A percentile compares a stretch with the other conserved stretches of the same genome.
phyloP scores from a whole-genome alignment of 2,329 filamentous ascomycete species.

The Alternaria ventricosa region DNA sequence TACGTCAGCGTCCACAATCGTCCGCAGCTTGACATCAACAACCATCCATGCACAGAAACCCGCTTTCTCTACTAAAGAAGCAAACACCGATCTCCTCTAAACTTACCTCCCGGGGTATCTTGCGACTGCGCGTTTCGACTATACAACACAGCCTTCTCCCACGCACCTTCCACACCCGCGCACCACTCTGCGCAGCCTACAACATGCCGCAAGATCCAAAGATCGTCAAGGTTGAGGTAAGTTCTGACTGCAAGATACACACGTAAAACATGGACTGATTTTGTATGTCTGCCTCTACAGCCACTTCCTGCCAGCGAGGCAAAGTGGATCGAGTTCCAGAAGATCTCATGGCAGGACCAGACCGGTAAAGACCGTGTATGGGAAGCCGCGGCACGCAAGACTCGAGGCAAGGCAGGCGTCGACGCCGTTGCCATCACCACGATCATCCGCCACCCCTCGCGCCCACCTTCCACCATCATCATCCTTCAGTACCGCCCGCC shows the following conservation, averaged over 20 bases:
- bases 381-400: constrained; percentile 60
- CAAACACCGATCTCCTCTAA: background rate
- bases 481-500: constrained; percentile 68
- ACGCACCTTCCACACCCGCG: constrained; percentile 22
- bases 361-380: constrained; percentile 55
- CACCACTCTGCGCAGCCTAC: constrained; percentile 29
- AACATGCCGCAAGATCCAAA: constrained; percentile 43
- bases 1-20: constrained; percentile 12
- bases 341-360: constrained; percentile 59
- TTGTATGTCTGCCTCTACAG: background rate
- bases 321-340: constrained; percentile 64
- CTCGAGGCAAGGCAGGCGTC: constrained; percentile 62
- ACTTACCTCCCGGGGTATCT: background rate
- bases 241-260: background rate
- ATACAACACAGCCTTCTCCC: background rate
- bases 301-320: constrained; percentile 59
- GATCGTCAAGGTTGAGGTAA: constrained; percentile 47
- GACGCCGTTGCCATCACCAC: constrained; percentile 67
- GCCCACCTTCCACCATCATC: constrained; percentile 59
- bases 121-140: background rate
- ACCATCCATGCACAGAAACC: background rate
- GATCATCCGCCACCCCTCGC: constrained; percentile 57
- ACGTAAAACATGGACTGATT: background rate
- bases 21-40: background rate
- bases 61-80: background rate